These are phyloP conservation scores for Trypanosoma vivax DNA, from an alignment of 208 protist genomes.

Conservation along the genomic window DNA sequence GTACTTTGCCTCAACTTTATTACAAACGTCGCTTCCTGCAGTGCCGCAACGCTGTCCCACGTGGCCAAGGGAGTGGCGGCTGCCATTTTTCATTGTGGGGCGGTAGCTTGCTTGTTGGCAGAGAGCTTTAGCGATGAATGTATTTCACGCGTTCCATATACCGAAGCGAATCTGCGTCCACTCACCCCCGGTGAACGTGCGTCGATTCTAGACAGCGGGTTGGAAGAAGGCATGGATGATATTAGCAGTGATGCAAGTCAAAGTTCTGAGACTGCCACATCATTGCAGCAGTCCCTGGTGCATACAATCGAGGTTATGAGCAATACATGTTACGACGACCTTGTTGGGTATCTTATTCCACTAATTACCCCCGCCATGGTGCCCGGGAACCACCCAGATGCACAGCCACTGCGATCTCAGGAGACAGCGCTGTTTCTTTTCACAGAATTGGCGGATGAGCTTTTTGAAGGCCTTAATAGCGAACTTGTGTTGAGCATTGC, in stretches of 20 bases:
- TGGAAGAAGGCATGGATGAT: no score
- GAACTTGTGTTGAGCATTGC: constrained; percentile 4
- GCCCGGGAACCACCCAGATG: no score
- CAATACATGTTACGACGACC: constrained; percentile 3
- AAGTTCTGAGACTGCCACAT: constrained; percentile 13
- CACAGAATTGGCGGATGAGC: constrained; percentile 23
- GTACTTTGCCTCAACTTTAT: constrained; percentile 16
- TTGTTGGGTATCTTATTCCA: constrained; percentile 14
- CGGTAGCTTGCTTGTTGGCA: background rate
- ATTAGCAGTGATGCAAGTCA: background rate
- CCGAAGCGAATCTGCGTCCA: background rate
- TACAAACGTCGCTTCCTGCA: background rate
- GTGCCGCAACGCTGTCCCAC: background rate
- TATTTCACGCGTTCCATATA: constrained; percentile 1
- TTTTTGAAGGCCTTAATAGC: constrained; percentile 19
- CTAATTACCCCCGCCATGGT: constrained; percentile 1
- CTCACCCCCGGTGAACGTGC: background rate
- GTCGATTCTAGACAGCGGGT: no score
- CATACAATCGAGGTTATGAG: constrained; percentile 21
- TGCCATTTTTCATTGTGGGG: constrained; percentile 3
- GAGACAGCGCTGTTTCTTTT: constrained; percentile 38
- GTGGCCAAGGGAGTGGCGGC: background rate
- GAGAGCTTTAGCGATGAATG: background rate
- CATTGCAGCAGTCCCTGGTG: constrained; percentile 18
- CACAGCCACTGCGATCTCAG: background rate